Evolutionary conservation across 495 filamentous ascomycete genomes (phyloP).

Genomic region (Xylaria cubensis): DNA sequence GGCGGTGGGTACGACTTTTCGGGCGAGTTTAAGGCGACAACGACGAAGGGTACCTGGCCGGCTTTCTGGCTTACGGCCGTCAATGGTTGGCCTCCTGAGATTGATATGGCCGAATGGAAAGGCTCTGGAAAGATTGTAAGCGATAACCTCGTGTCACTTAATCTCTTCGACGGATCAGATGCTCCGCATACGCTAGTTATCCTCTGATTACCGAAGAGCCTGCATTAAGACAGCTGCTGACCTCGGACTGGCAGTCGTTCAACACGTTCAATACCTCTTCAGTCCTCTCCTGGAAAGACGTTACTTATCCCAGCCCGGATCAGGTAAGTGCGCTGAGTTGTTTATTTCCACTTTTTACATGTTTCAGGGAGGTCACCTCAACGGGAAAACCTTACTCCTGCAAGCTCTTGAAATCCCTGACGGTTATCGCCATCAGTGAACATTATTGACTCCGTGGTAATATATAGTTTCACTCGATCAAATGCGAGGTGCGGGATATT

Average conservation of each 20-base stretch:
- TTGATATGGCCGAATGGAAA: conserved; percentile 70
- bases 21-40: conserved; percentile 59
- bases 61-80: conserved; percentile 70
- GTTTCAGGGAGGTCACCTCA: too few relatives aligned
- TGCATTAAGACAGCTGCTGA: background rate
- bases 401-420: too few relatives aligned
- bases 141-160: background rate
- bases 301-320: conserved; percentile 53
- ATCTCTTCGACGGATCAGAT: too few relatives aligned
- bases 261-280: conserved; percentile 66
- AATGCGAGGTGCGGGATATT: conserved; percentile 57
- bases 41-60: conserved; percentile 62
- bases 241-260: conserved; percentile 45
- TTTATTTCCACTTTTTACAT: too few relatives aligned
- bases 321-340: conserved; percentile 16
- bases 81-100: conserved; percentile 67
- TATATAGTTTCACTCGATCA: conserved; percentile 54
- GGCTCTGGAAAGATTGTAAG: conserved; percentile 60
- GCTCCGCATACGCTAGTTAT: background rate
- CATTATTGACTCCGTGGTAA: too few relatives aligned
- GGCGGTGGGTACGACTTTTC: conserved; percentile 61
- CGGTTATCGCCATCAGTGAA: too few relatives aligned
- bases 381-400: too few relatives aligned
- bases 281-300: conserved; percentile 53
- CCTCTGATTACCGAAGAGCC: background rate